Evolutionary conservation across 306 rosid genomes (phyloP).

Genomic region (Abrus pulchellus): DNA sequence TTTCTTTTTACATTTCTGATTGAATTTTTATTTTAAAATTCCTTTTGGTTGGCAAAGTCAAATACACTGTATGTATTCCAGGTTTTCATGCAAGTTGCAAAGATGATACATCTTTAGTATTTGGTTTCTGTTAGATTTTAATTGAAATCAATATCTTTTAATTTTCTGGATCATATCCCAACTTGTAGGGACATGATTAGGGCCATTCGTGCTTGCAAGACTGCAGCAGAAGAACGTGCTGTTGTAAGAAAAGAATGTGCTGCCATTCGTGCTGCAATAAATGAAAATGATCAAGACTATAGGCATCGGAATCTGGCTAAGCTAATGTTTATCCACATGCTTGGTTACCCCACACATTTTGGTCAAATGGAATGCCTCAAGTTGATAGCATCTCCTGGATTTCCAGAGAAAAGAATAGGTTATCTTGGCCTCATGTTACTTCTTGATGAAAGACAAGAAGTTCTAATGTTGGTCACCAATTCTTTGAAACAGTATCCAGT

Average conservation of each 20-base stretch:
- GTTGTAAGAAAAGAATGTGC: conserved; percentile 99
- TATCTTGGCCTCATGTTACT: conserved; percentile 99
- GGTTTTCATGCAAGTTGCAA: conserved; percentile 37
- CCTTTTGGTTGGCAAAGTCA: conserved; percentile 32
- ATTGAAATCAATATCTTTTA: conserved; percentile 25
- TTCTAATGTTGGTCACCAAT: conserved; percentile 98
- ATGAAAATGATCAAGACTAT: conserved; percentile 89
- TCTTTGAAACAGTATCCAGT: conserved; percentile 97
- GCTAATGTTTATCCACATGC: conserved; percentile 99
- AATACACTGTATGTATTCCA: conserved; percentile 7
- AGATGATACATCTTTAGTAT: conserved; percentile 14
- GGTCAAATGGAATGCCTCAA: conserved; percentile 99
- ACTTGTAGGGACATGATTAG: conserved; percentile 96
- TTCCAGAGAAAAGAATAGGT: conserved; percentile 99
- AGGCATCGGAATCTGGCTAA: conserved; percentile 96
- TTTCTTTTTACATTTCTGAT: conserved; percentile 5
- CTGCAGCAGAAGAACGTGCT: conserved; percentile 99
- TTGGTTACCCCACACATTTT: conserved; percentile 99
- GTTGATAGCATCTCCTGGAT: conserved; percentile 93
- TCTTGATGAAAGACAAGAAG: conserved; percentile 99
- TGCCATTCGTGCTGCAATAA: conserved; percentile 91
- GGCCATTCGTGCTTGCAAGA: conserved; percentile 96
- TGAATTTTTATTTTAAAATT: conserved; percentile 35
- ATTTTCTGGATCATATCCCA: conserved; percentile 44
- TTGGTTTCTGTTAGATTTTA: conserved; percentile 23